Conservation (phyloP, 495 filamentous ascomycete genomes). For the Parachaetomium inaequale region DNA sequence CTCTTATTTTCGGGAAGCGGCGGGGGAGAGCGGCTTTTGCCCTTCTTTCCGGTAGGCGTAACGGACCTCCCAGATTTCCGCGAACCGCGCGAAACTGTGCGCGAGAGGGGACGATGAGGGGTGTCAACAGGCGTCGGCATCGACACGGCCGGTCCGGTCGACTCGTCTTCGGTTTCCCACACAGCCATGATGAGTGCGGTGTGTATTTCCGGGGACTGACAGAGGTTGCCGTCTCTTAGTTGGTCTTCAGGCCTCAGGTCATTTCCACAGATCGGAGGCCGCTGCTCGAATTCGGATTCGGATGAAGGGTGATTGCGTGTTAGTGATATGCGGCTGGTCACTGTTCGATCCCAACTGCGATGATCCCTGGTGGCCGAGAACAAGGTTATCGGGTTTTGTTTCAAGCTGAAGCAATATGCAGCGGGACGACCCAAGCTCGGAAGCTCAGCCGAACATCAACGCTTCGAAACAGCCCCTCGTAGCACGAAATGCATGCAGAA, state of each 20-base stretch:
- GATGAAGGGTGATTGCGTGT: conserved; percentile 1
- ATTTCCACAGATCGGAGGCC: conserved; percentile 17
- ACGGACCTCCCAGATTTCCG: conserved; percentile 49
- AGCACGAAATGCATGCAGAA: not conserved
- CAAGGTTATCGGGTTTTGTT: conserved; percentile 12
- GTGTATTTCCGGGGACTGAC: not conserved
- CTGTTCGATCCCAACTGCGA: conserved; percentile 6
- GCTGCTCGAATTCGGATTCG: not conserved
- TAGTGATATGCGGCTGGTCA: conserved; percentile 4
- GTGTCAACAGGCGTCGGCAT: conserved; percentile 66
- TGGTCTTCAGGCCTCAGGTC: conserved; percentile 11
- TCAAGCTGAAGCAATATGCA: conserved; percentile 12
- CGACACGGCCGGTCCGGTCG: conserved; percentile 44
- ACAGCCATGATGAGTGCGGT: conserved; percentile 37
- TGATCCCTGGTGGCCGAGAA: conserved; percentile 12
- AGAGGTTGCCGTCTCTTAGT: conserved; percentile 17
- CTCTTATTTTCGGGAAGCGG: conserved; percentile 51
- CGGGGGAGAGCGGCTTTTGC: conserved; percentile 59
- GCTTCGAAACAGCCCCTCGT: not conserved
- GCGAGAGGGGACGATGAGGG: conserved; percentile 60
- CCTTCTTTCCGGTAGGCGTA: conserved; percentile 55
- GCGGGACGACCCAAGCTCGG: conserved; percentile 3
- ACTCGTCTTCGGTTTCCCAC: conserved; percentile 57
- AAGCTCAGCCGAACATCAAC: conserved; percentile 2
- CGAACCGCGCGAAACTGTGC: conserved; percentile 55